Conservation (phyloP, 345 rosid species). For the Cardamine resedifolia region DNA sequence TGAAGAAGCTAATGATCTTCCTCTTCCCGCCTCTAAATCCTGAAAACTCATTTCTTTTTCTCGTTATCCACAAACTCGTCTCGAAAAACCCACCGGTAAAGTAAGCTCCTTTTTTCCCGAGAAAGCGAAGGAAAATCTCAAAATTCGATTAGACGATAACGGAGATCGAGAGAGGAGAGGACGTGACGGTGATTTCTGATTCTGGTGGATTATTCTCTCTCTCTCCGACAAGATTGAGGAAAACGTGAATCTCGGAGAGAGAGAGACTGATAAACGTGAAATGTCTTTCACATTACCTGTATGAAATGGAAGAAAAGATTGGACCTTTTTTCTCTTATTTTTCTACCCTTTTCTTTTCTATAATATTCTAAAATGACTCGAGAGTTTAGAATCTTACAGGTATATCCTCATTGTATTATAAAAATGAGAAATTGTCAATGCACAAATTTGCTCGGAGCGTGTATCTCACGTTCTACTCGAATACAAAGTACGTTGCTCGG, state of each 20-base stretch:
- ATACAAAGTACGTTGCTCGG: background rate
- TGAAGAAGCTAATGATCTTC: constrained; percentile 52
- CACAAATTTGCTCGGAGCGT: background rate
- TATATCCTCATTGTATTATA: constrained; percentile 1
- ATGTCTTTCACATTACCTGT: constrained; percentile 31
- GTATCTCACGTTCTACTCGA: background rate
- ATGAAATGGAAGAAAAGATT: constrained; percentile 20
- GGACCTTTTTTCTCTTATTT: background rate
- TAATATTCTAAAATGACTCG: constrained; percentile 14
- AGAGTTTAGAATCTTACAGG: constrained; percentile 14
- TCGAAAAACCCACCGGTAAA: constrained; percentile 30
- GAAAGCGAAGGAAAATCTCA: background rate
- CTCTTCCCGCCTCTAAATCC: constrained; percentile 75
- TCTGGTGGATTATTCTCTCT: constrained; percentile 8
- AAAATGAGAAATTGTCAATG: background rate
- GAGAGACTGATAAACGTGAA: constrained; percentile 21
- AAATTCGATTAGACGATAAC: background rate
- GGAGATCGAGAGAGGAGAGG: constrained; percentile 10
- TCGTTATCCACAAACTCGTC: constrained; percentile 14
- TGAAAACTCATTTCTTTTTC: constrained; percentile 74
- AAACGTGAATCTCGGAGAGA: constrained; percentile 32
- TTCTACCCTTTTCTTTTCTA: background rate
- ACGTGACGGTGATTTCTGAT: constrained; percentile 4
- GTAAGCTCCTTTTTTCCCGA: background rate
- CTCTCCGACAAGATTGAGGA: constrained; percentile 21